Evolutionary conservation across 225 moss, liverwort and hornwort species (phyloP).

Genomic region (Polytrichum commune): DNA sequence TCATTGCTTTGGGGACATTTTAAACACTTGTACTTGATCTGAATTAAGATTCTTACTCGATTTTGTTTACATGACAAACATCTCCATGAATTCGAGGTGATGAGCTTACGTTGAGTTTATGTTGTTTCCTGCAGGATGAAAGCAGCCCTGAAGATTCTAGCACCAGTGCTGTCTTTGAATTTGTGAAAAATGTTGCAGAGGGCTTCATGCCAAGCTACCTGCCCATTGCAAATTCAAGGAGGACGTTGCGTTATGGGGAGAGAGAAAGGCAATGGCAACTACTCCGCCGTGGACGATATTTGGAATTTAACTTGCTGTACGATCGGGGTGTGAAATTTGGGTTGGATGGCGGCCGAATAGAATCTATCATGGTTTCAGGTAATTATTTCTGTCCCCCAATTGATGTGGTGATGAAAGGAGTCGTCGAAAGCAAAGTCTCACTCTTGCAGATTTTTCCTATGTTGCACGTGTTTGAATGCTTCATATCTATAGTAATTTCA

Average conservation of each 20-base stretch:
- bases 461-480: too few relatives aligned
- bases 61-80: too few relatives aligned
- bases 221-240: constrained; percentile 59
- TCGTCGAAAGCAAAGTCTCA: too few relatives aligned
- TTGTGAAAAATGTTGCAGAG: constrained; percentile 71
- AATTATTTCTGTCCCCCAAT: background rate
- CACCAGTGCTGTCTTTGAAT: constrained; percentile 51
- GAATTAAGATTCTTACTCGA: too few relatives aligned
- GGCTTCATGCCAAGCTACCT: constrained; percentile 94
- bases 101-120: background rate
- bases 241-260: constrained; percentile 47
- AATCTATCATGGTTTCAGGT: constrained; percentile 98
- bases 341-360: constrained; percentile 80
- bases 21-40: too few relatives aligned
- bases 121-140: constrained; percentile 16
- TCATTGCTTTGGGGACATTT: too few relatives aligned
- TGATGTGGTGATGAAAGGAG: background rate
- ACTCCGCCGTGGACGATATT: constrained; percentile 72
- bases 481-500: too few relatives aligned
- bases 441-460: too few relatives aligned
- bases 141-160: background rate
- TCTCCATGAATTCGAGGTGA: too few relatives aligned
- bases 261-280: constrained; percentile 81
- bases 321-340: constrained; percentile 91
- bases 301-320: constrained; percentile 90